Percentiles rank a stretch among this genome's conserved stretches.
These are phyloP conservation scores for Pleomassaria siparia DNA, from an alignment of 2,329 filamentous ascomycete genomes.

Conservation along the genomic window DNA sequence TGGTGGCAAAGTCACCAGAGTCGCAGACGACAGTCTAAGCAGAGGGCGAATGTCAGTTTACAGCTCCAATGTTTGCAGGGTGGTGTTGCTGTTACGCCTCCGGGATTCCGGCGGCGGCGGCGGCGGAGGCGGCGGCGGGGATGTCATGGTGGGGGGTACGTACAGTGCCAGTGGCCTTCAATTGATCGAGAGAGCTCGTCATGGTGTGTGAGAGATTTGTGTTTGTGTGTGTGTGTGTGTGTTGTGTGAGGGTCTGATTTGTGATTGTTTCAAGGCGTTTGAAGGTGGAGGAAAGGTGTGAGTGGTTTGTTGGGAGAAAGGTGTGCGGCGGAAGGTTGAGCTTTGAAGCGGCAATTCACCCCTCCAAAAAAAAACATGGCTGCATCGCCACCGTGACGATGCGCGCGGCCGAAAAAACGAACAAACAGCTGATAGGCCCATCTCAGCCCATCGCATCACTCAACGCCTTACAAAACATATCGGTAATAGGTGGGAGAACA, in stretches of 20 bases:
- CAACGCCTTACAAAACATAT: constrained; percentile 25
- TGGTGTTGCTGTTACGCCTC: constrained; percentile 15
- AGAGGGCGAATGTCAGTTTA: constrained; percentile 6
- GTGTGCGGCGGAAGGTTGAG: constrained; percentile 17
- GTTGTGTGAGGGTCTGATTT: neutral
- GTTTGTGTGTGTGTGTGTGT: neutral
- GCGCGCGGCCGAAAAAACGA: constrained; percentile 21
- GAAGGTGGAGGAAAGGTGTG: neutral
- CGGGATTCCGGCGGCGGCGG: constrained; percentile 14
- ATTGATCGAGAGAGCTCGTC: constrained; percentile 90
- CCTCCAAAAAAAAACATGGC: constrained; percentile 30
- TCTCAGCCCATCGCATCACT: constrained; percentile 25
- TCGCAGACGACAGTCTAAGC: constrained; percentile 88
- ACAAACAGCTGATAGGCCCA: constrained; percentile 18
- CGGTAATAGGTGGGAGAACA: too few relatives aligned
- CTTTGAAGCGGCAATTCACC: constrained; percentile 22
- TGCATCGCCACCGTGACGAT: constrained; percentile 40
- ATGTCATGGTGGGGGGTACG: constrained; percentile 50
- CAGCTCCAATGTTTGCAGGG: constrained; percentile 6
- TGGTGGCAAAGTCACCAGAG: constrained; percentile 83
- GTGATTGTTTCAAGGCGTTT: neutral
- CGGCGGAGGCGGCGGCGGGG: constrained; percentile 2
- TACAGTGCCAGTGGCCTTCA: constrained; percentile 96
- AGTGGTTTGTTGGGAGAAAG: constrained; percentile 11
- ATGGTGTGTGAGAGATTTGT: constrained; percentile 53